These are phyloP conservation scores for Phytophthora megakarya DNA, from an alignment of 352 stramenopile species.

Conservation along the genomic window DNA sequence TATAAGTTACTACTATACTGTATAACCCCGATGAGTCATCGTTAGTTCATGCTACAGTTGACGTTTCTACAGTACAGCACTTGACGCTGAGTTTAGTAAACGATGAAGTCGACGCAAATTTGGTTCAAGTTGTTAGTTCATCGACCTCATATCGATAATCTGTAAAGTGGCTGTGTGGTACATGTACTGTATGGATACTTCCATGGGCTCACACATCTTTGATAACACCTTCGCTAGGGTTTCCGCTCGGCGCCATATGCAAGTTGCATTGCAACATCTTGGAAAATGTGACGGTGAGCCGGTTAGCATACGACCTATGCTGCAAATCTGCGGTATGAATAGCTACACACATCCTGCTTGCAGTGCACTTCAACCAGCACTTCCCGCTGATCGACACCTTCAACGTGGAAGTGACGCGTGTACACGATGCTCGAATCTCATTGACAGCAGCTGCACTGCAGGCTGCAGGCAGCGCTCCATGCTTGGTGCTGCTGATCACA, in stretches of 20 bases:
- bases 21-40: too few relatives aligned
- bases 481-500: constrained; percentile 7
- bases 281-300: constrained; percentile 32
- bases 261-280: too few relatives aligned
- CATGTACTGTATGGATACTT: background rate
- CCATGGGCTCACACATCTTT: constrained; percentile 9
- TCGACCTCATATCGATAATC: background rate
- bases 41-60: background rate
- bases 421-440: constrained; percentile 13
- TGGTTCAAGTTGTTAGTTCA: background rate
- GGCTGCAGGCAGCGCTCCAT: constrained; percentile 1
- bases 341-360: constrained; percentile 22
- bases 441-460: constrained; percentile 19
- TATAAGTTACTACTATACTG: too few relatives aligned
- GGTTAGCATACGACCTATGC: constrained; percentile 29
- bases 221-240: constrained; percentile 2
- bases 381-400: constrained; percentile 25
- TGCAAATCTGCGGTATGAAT: constrained; percentile 19
- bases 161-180: too few relatives aligned
- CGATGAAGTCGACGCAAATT: background rate
- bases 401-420: constrained; percentile 18
- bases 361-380: constrained; percentile 33
- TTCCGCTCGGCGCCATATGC: background rate
- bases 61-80: too few relatives aligned
- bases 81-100: constrained; percentile 7